A percentile compares a stretch with the other conserved stretches of the same genome.
These are phyloP conservation scores for Phytophthora constricta DNA, from an alignment of 352 stramenopile genomes.

Conservation along the genomic window DNA sequence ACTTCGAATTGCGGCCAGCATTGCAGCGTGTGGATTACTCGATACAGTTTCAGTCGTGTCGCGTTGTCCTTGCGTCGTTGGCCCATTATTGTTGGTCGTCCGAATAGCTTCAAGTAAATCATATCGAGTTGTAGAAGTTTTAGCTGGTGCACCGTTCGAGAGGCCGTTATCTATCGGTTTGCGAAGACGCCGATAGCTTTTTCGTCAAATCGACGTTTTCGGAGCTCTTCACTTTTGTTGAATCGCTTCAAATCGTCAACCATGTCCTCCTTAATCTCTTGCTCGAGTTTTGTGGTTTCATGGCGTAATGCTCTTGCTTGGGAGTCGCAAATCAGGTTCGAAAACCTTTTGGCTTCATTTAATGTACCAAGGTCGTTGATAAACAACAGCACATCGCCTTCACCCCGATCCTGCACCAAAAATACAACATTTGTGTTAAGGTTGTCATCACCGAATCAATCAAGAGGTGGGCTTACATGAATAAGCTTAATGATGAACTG, in stretches of 20 bases:
- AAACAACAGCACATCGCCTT: conserved; percentile 73
- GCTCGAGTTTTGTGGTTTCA: conserved; percentile 59
- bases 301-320: conserved; percentile 58
- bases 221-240: conserved; percentile 49
- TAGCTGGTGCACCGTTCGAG: not conserved
- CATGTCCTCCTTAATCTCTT: conserved; percentile 82
- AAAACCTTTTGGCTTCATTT: conserved; percentile 67
- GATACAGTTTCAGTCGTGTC: not conserved
- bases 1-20: conserved; percentile 29
- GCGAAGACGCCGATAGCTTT: too few relatives aligned
- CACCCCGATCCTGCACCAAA: conserved; percentile 62
- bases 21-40: conserved; percentile 12
- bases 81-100: conserved; percentile 17
- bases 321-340: conserved; percentile 69
- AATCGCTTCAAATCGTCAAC: conserved; percentile 57
- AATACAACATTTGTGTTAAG: not conserved
- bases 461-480: conserved; percentile 46
- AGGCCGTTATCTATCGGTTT: too few relatives aligned
- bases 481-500: conserved; percentile 85
- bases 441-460: not conserved
- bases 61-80: not conserved
- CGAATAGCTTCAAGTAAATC: conserved; percentile 42
- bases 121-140: conserved; percentile 16
- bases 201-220: conserved; percentile 42
- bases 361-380: conserved; percentile 66